Evolutionary conservation across 495 filamentous ascomycete genomes (phyloP), one percentile per base, ranked within the genome.

Genomic region (Recurvomyces mirabilis): DNA sequence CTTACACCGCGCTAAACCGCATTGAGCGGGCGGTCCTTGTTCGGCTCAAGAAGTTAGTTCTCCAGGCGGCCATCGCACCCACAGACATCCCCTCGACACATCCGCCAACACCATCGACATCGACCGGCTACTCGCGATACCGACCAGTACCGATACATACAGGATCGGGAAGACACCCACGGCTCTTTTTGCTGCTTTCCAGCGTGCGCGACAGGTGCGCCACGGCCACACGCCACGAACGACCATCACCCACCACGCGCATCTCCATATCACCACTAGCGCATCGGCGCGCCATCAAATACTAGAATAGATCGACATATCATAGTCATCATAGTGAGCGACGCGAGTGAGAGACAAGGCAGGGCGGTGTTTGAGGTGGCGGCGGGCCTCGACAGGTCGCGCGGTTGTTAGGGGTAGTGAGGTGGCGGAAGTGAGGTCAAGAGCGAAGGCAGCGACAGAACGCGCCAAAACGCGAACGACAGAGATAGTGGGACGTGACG

Each of bases 351-450:
- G 37, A 14, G 29, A 24, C 6, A 12, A 23, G 36, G 20, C n/a
- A 23, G 6, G 41, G 20, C 43, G 35, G 43, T 46, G 45, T 34
- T 34, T 18, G 20, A 13, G 21, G 38, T 26, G 22, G 43, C 28
- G 45, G 50, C 43, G 43, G 43, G 38, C 49, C 49, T 52, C 49
- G 25, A 13, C 44, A 49, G 50, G 50, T 48, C 43, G 50, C 38
- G 50, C 31, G 45, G 44, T 30, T n/a, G 38, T 9, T 20, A 34
- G 45, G 38, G 38, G 44, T 36, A 9, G 42, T 29, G 48, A 41
- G 13, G 14, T 18, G 15, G 39, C 25, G 30, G 29, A 43, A 42
- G 43, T 18, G 23, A 15, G 1, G n/a, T n/a, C 5, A 31, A 39
- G 42, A 26, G 45, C 31, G 37, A 12, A 11, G 23, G 19, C 35